These are phyloP conservation scores for Jatropha podagrica DNA, from an alignment of 441 rosid species.

Conservation along the genomic window DNA sequence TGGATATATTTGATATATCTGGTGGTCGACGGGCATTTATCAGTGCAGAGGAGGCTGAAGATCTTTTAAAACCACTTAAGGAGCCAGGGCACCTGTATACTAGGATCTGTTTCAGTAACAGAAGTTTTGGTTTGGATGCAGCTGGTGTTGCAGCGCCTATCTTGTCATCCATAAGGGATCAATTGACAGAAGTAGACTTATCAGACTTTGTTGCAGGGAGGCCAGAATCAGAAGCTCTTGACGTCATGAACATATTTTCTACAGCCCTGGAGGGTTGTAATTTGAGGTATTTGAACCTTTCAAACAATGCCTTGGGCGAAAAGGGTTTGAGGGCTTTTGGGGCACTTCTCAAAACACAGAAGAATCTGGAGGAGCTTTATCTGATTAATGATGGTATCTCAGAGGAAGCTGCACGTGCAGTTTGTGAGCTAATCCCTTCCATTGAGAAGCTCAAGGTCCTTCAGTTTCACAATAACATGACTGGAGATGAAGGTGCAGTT, in stretches of 20 bases:
- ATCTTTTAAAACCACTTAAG: slow-evolving; percentile 70
- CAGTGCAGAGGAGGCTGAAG: slow-evolving; percentile 79
- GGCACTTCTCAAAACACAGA: slow-evolving; percentile 67
- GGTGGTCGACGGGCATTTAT: slow-evolving; percentile 69
- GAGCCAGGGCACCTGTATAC: slow-evolving; percentile 68
- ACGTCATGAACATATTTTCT: slow-evolving; percentile 80
- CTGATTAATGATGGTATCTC: slow-evolving; percentile 90
- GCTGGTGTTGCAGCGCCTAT: slow-evolving; percentile 75
- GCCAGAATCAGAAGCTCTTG: slow-evolving; percentile 86
- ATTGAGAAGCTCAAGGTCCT: slow-evolving; percentile 69
- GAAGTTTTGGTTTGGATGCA: slow-evolving; percentile 87
- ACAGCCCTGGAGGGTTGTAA: slow-evolving; percentile 63
- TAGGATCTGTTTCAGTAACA: slow-evolving; percentile 86
- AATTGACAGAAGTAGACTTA: slow-evolving; percentile 77
- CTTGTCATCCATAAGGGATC: slow-evolving; percentile 58
- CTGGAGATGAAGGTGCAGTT: slow-evolving; percentile 85
- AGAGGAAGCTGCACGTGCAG: slow-evolving; percentile 82
- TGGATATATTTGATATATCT: slow-evolving; percentile 68
- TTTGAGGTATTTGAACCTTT: slow-evolving; percentile 74
- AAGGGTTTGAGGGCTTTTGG: slow-evolving; percentile 91
- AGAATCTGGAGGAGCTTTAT: slow-evolving; percentile 68
- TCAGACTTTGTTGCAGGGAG: slow-evolving; percentile 93
- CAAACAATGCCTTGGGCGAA: slow-evolving; percentile 91
- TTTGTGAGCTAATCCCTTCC: slow-evolving; percentile 84
- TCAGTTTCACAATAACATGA: slow-evolving; percentile 93